These are phyloP conservation scores for Quercus berberidifolia DNA, from an alignment of 306 rosid species.

Conservation along the genomic window DNA sequence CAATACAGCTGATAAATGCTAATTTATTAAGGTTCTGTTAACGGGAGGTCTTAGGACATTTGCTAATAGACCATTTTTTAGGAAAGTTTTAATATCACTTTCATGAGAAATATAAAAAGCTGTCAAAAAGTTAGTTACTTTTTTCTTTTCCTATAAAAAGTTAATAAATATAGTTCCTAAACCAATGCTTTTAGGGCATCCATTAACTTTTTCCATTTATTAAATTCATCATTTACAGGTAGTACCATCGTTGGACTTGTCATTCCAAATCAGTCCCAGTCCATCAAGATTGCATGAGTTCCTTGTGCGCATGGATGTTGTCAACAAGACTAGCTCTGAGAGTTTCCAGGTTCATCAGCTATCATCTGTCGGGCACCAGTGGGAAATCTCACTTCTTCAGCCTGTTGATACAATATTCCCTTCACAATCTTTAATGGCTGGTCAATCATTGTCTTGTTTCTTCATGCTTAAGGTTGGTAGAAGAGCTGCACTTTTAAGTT, in stretches of 20 bases:
- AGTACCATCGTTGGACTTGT: constrained; percentile 80
- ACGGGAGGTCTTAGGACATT: too few species aligned
- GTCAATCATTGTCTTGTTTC: constrained; percentile 89
- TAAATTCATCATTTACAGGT: constrained; percentile 47
- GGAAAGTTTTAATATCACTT: too few species aligned
- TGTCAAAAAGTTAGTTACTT: too few species aligned
- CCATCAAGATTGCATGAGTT: constrained; percentile 79
- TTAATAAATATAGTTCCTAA: too few species aligned
- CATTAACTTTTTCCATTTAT: background rate
- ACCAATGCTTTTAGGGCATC: too few species aligned
- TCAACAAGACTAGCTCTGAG: constrained; percentile 74
- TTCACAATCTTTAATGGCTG: constrained; percentile 64
- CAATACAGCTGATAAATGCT: constrained; percentile 17
- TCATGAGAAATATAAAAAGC: too few species aligned
- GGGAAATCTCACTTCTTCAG: constrained; percentile 86
- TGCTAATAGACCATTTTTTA: too few species aligned
- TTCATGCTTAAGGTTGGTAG: constrained; percentile 74
- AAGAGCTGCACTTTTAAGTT: constrained; percentile 16
- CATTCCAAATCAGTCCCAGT: constrained; percentile 84
- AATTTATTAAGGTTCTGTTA: background rate
- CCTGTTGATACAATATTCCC: constrained; percentile 69
- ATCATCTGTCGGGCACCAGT: constrained; percentile 64
- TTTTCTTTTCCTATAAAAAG: too few species aligned
- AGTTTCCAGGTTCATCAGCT: constrained; percentile 78
- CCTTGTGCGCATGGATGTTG: constrained; percentile 83